Evolutionary conservation across 257 asterid species (phyloP).

Genomic region (Przewalskia tangutica): DNA sequence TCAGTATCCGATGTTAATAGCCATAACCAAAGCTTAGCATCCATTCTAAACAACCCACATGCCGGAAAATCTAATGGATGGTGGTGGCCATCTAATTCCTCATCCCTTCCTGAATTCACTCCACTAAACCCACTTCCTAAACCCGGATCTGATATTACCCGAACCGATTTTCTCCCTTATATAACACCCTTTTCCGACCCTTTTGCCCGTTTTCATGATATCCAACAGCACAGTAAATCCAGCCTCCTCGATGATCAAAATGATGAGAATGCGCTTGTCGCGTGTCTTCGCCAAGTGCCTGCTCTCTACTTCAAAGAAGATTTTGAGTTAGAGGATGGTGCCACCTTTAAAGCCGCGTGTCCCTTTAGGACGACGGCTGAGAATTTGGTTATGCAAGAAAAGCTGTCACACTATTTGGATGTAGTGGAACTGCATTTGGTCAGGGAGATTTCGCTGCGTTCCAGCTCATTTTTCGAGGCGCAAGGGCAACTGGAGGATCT

Average conservation of each 20-base stretch:
- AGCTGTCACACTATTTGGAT: slow-evolving; percentile 90
- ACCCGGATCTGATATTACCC: slow-evolving; percentile 64
- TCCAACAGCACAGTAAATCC: slow-evolving; percentile 48
- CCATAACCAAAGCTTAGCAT: slow-evolving; percentile 66
- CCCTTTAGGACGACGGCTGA: slow-evolving; percentile 75
- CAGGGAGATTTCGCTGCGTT: slow-evolving; percentile 85
- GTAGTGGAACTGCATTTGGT: slow-evolving; percentile 96
- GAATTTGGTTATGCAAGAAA: slow-evolving; percentile 83
- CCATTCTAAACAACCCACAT: slow-evolving; percentile 91
- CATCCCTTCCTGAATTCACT: slow-evolving; percentile 67
- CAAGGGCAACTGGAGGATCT: slow-evolving; percentile 91
- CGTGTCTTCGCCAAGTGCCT: slow-evolving; percentile 91
- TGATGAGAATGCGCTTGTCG: slow-evolving; percentile 75
- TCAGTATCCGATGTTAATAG: slow-evolving; percentile 49
- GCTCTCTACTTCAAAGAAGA: slow-evolving; percentile 87
- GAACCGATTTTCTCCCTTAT: slow-evolving; percentile 61
- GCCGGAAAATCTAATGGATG: slow-evolving; percentile 53
- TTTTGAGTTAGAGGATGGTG: slow-evolving; percentile 84
- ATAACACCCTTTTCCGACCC: slow-evolving; percentile 52
- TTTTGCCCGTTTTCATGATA: slow-evolving; percentile 69
- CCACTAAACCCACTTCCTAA: slow-evolving; percentile 46
- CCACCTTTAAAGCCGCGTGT: slow-evolving; percentile 79
- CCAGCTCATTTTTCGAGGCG: slow-evolving; percentile 89
- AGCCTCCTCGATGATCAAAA: slow-evolving; percentile 53
- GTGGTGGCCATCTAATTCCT: slow-evolving; percentile 72